These are phyloP conservation scores for Fusarium fujikuroi DNA, from an alignment of 2,329 filamentous ascomycete genomes.

Conservation along the genomic window DNA sequence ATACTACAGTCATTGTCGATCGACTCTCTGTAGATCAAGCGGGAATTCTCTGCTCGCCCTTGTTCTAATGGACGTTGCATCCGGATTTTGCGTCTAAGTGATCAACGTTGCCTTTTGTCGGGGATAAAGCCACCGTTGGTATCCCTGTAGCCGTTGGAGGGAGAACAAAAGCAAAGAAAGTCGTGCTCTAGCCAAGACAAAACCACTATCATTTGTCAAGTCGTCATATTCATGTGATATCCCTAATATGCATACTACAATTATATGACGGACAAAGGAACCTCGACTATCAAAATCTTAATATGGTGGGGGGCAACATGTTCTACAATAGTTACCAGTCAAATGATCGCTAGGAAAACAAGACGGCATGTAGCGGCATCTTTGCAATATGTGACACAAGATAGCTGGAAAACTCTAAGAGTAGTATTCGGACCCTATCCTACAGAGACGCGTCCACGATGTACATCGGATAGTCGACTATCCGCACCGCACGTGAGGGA, in stretches of 20 bases:
- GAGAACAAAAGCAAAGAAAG: conserved; percentile 5
- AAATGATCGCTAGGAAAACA: not conserved
- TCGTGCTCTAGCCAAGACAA: not conserved
- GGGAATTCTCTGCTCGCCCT: conserved; percentile 3
- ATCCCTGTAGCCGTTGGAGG: conserved; percentile 4
- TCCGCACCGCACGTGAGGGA: not conserved
- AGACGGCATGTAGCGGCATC: not conserved
- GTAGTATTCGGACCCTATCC: conserved; percentile 16
- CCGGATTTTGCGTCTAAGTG: conserved; percentile 12
- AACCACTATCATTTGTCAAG: not conserved
- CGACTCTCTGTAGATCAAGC: conserved; percentile 26
- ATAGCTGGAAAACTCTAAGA: conserved; percentile 6
- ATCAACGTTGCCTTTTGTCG: conserved; percentile 19
- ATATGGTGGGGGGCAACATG: not conserved
- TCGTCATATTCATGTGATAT: conserved; percentile 6
- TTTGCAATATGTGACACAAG: not conserved
- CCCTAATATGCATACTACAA: conserved; percentile 13
- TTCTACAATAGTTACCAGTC: conserved; percentile 6
- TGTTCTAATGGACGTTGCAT: conserved; percentile 10
- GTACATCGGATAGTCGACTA: not conserved
- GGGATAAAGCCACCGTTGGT: conserved; percentile 5
- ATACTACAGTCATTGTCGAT: conserved; percentile 8
- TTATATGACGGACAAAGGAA: conserved; percentile 18
- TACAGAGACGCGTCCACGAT: not conserved
- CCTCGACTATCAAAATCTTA: conserved; percentile 5